phyloP scores from a whole-genome alignment of 139 green algal species.

The Chlorella sp. region DNA sequence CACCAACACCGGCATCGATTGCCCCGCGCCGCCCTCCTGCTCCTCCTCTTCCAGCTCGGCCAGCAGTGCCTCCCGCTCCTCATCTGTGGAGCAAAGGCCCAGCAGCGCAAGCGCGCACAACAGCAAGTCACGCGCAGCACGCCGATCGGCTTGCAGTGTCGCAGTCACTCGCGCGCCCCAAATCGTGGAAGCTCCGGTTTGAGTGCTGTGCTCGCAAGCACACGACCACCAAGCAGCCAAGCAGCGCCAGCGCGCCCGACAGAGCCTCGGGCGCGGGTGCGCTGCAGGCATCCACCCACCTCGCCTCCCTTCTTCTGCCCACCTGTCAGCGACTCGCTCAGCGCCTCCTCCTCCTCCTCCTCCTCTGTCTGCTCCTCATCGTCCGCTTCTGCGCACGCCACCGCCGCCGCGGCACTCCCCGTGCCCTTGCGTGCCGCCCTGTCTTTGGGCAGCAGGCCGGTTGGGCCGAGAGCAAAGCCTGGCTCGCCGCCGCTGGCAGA shows the following conservation, averaged over 20 bases:
- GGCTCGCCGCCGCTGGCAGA: slow-evolving; percentile 32
- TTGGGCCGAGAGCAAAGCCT: slow-evolving; percentile 9
- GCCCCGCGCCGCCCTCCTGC: slow-evolving; percentile 10
- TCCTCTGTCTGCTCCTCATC: too few relatives aligned
- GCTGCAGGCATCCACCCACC: too few relatives aligned
- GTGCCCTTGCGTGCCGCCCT: background rate
- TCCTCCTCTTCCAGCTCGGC: slow-evolving; percentile 20
- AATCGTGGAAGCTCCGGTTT: too few relatives aligned
- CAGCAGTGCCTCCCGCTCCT: slow-evolving; percentile 20
- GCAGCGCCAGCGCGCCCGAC: too few relatives aligned
- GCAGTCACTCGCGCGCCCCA: too few relatives aligned
- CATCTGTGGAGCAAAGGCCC: too few relatives aligned
- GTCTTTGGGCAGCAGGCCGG: background rate
- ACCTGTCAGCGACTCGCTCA: background rate
- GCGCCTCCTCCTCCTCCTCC: background rate
- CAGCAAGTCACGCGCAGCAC: too few relatives aligned
- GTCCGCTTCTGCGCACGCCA: background rate
- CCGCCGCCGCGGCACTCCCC: background rate
- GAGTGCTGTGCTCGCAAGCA: too few relatives aligned
- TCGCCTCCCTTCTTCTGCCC: slow-evolving; percentile 28
- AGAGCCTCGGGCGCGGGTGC: background rate
- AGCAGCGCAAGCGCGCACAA: too few relatives aligned
- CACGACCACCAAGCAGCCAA: too few relatives aligned
- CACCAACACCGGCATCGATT: background rate
- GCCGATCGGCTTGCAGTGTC: too few relatives aligned